Base-by-base conservation (phyloP, 768 basidiomycete species). In the Panaeolus papilionaceus region DNA sequence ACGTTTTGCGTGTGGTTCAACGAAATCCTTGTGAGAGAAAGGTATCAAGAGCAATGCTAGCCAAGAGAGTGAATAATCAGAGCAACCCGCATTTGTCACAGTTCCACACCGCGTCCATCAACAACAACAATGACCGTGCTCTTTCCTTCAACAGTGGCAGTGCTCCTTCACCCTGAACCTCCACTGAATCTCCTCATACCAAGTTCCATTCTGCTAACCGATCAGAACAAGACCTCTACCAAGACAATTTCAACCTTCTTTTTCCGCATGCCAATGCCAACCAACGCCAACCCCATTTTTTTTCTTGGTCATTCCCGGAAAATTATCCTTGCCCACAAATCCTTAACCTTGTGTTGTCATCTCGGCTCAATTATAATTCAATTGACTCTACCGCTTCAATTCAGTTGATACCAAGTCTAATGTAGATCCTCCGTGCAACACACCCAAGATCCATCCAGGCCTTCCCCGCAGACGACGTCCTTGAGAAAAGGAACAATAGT, bases 291-390 rank as follows among this genome's bases (percentile, higher is more conserved):
- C 47, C 47, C n/a, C 54, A 11, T 58, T 51, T 28, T 58, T 58
- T 58, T 28, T 33, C 33, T 23, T 58, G 9, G 12, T 23, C 9
- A 9, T 23, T 14, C 28, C 54, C 54, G 26, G 10, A 33, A 58
- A 58, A 33, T 58, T 58, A 37, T 58, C 28, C 54, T 58, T 37
- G 47, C 8, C 6, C 54, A 58, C 11, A 58, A 4, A 33, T 28
- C 54, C 54, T 58, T 37, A 58, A 49, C 47, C 47, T 49, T 7
- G 33, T 58, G 54, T 58, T 58, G 28, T 58, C 54, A 58, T 58
- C 54, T 58, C 54, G 54, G 54, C 54, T 28, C 26, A 33, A 33
- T 58, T 37, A 28, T 16, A 58, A 49, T 18, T 49, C 47, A 49
- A 49, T 49, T 58, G 26, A 58, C 33, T 16, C 26, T 26, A 9